Base-by-base conservation (phyloP, 2,329 filamentous ascomycete genomes). In the Plenodomus biglobosus region DNA sequence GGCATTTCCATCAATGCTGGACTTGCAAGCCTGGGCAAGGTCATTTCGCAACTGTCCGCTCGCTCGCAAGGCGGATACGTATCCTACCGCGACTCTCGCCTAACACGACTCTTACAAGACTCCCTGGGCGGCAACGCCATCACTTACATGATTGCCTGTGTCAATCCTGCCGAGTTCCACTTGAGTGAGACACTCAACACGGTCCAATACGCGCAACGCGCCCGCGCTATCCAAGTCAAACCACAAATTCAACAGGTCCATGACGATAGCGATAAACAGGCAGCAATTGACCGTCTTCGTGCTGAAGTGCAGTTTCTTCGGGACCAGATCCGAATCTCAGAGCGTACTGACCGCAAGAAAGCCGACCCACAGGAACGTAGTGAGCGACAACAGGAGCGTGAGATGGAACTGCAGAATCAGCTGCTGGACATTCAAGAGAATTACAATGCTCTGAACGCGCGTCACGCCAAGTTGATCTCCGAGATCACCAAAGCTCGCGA, bases 61-160 rank as follows among this genome's bases (percentile, higher is more conserved):
- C 88, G 92, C 50, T 86, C 91, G 58, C 77, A 88, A 38, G 91
- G 90, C 40, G 87, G 90, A 3, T 91, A 97, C 73, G 92, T 99
- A 48, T 99, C 94, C 1, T 99, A 99, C 71, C 90, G 94, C 56
- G 94, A 99, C 75, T 97, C 94, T n/a, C 92, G 91, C 70, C 84
- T 99, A 61, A 99, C 94, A 10, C 87, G 94, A 50, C 80, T 99
- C 19, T 82, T 99, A 16, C 94, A 99, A 77, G 94, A 99, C 73
- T 99, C 94, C 0, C 80, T 99, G 4, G 94, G 94, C 48, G 94
- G 94, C 3, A 97, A 95, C 69, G 94, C 94, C 30, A 95, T 96
- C 68, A 99, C 94, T 0, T 99, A 97, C 75, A 97, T 99, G 94
- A 94, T 99, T 75, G 94, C 94, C 8, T 99, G 94, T 74, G 92